phyloP scores from a whole-genome alignment of 208 protist genomes.

The Trypanosoma brucei region DNA sequence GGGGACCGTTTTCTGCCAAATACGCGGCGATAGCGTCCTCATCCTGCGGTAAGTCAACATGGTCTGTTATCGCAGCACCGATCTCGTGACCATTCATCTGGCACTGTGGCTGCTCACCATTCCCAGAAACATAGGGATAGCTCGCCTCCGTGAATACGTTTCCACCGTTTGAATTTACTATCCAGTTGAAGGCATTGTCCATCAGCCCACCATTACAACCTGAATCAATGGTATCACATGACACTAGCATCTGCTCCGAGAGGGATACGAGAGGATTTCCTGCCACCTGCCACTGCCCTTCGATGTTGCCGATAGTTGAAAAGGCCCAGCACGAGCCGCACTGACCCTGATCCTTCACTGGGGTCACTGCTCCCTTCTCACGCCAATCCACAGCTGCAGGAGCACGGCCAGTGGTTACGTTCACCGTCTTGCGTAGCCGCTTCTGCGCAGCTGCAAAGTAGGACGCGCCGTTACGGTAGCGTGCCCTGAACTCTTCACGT shows the following conservation, averaged over 20 bases:
- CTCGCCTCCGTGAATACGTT: slow-evolving; percentile 59
- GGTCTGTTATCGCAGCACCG: slow-evolving; percentile 65
- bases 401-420: slow-evolving; percentile 2
- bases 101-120: slow-evolving; percentile 31
- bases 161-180: slow-evolving; percentile 55
- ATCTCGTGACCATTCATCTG: slow-evolving; percentile 32
- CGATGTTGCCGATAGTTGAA: slow-evolving; percentile 68
- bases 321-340: slow-evolving; percentile 97
- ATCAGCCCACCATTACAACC: slow-evolving; percentile 91
- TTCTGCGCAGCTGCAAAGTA: slow-evolving; percentile 28
- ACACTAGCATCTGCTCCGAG: slow-evolving; percentile 93
- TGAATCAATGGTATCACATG: slow-evolving; percentile 78
- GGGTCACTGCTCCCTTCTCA: slow-evolving; percentile 76
- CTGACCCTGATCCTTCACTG: slow-evolving; percentile 91
- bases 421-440: background rate
- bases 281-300: slow-evolving; percentile 55
- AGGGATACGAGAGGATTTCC: slow-evolving; percentile 56
- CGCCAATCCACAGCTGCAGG: slow-evolving; percentile 76
- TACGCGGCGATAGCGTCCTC: slow-evolving; percentile 74
- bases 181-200: slow-evolving; percentile 69
- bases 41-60: slow-evolving; percentile 62
- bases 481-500: slow-evolving; percentile 36
- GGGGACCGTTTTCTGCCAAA: slow-evolving; percentile 70
- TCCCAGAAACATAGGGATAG: slow-evolving; percentile 78
- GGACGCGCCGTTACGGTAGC: slow-evolving; percentile 34